phyloP scores from a whole-genome alignment of 2,329 filamentous ascomycete genomes.

The Xylaria sp. region DNA sequence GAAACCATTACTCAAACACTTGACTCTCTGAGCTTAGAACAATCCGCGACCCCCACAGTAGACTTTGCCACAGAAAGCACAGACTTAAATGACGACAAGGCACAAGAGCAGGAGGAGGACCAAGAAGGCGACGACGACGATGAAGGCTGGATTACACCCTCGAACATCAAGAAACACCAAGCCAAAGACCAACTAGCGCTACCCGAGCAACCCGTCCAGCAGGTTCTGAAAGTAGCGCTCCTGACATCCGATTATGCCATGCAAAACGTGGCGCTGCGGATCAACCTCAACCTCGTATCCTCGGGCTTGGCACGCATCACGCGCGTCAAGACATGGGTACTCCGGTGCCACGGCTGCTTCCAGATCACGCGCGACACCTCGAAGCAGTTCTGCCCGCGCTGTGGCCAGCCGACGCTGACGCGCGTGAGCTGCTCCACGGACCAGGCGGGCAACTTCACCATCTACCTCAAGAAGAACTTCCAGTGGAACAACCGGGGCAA shows the following conservation, averaged over 20 bases:
- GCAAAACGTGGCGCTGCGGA: conserved; percentile 95
- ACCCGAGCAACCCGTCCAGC: conserved; percentile 63
- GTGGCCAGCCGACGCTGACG: conserved; percentile 87
- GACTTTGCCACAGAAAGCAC: conserved; percentile 36
- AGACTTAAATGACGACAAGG: conserved; percentile 24
- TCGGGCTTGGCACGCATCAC: conserved; percentile 82
- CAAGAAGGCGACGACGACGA: conserved; percentile 65
- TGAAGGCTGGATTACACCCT: conserved; percentile 91
- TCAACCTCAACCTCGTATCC: conserved; percentile 91
- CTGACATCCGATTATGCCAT: conserved; percentile 97
- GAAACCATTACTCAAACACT: conserved; percentile 43
- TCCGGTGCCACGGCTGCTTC: conserved; percentile 96
- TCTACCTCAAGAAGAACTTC: conserved; percentile 94
- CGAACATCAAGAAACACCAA: conserved; percentile 88
- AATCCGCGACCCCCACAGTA: conserved; percentile 36
- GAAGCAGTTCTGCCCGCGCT: conserved; percentile 92
- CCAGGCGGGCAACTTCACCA: conserved; percentile 79
- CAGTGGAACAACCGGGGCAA: conserved; percentile 96
- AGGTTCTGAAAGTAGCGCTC: conserved; percentile 84
- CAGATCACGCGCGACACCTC: conserved; percentile 82
- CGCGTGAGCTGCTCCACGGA: conserved; percentile 89
- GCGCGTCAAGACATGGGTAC: conserved; percentile 86
- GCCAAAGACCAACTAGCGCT: conserved; percentile 68
- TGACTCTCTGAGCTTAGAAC: conserved; percentile 44
- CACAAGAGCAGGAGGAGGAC: conserved; percentile 42